Percentiles rank a stretch among this genome's conserved stretches.
phyloP scores from a whole-genome alignment of 345 rosid genomes.

The Mallotus nudiflorus region DNA sequence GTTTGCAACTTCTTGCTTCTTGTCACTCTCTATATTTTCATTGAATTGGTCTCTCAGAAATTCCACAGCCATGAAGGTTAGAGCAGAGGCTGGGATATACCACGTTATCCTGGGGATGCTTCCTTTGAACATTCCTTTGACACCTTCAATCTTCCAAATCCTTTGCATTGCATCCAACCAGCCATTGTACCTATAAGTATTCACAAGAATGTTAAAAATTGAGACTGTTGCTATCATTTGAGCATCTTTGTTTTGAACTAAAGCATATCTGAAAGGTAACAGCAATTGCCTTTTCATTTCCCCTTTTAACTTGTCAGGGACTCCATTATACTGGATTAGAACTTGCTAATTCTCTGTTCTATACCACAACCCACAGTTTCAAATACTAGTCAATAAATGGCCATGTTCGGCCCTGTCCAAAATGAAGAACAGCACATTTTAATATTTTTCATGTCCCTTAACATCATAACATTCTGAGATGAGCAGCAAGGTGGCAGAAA shows the following conservation, averaged over 20 bases:
- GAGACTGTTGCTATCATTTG: not conserved
- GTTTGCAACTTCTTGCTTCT: conserved; percentile 37
- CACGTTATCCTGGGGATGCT: conserved; percentile 89
- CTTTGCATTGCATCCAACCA: conserved; percentile 73
- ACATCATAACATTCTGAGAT: not conserved
- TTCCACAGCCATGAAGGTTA: conserved; percentile 96
- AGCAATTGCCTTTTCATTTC: not conserved
- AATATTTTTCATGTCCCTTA: no score
- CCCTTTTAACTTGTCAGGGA: not conserved
- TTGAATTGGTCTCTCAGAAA: conserved; percentile 75
- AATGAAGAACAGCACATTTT: no score
- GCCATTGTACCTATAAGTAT: conserved; percentile 58
- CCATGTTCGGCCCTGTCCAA: no score
- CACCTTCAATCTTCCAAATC: conserved; percentile 72
- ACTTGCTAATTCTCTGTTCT: no score
- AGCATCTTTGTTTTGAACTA: not conserved
- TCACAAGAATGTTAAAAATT: not conserved
- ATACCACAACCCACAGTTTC: no score
- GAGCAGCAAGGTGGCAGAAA: not conserved
- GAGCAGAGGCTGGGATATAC: conserved; percentile 95
- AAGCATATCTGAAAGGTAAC: not conserved
- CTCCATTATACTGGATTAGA: not conserved
- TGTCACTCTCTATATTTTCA: conserved; percentile 31
- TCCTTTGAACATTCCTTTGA: conserved; percentile 75
- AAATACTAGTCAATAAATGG: no score